Conservation (phyloP, 192 early-diverging fungal species). For the Thamnidium elegans region DNA sequence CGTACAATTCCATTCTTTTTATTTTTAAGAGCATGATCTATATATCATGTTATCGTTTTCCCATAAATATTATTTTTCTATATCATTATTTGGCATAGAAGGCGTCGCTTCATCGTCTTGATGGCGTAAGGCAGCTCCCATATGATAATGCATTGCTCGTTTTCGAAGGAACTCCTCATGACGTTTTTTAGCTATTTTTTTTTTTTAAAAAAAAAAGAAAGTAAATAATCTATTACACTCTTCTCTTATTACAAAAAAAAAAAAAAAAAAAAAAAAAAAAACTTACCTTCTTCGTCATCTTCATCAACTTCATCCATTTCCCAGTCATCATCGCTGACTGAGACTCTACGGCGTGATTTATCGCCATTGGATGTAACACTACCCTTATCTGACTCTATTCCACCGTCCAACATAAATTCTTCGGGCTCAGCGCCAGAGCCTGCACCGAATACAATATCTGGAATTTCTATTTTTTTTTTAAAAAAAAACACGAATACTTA, state of each 20-base stretch:
- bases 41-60: not conserved
- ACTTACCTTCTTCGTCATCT: constrained; percentile 33
- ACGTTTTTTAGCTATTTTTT: constrained; percentile 45
- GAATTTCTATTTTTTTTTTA: constrained; percentile 10
- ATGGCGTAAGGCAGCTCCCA: constrained; percentile 67
- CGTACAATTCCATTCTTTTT: not conserved
- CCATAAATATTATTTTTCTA: not conserved
- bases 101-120: constrained; percentile 41
- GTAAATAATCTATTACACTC: not conserved
- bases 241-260: constrained; percentile 3
- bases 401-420: constrained; percentile 34
- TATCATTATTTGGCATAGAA: constrained; percentile 3
- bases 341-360: constrained; percentile 27
- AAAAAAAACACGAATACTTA: not conserved
- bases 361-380: constrained; percentile 17
- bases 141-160: constrained; percentile 88
- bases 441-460: constrained; percentile 10
- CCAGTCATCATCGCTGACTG: constrained; percentile 51
- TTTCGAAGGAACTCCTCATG: constrained; percentile 73
- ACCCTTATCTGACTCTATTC: constrained; percentile 31
- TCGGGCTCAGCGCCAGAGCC: constrained; percentile 16
- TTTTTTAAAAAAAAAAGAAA: too few relatives aligned
- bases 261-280: too few relatives aligned
- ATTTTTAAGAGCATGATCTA: not conserved
- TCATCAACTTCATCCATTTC: constrained; percentile 53